Conservation (phyloP, 768 basidiomycete genomes). For the Clitopilus hobsonii region DNA sequence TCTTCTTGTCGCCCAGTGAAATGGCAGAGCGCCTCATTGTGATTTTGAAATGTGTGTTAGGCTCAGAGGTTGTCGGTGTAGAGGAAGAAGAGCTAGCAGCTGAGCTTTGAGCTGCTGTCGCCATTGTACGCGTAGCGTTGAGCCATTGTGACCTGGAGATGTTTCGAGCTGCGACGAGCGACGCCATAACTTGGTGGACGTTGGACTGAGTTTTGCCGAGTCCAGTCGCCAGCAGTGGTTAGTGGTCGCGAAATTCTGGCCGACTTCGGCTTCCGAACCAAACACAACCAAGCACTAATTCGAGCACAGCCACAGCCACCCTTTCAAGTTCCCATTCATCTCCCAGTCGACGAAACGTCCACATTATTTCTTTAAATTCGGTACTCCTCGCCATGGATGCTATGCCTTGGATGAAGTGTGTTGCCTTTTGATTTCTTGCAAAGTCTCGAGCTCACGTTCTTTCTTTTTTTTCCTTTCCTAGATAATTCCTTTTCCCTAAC, state of each 20-base stretch:
- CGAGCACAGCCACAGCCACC: background rate
- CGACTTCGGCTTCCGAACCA: background rate
- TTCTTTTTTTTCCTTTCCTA: too few species aligned
- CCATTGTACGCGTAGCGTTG: slow-evolving; percentile 8
- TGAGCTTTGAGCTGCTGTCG: slow-evolving; percentile 1
- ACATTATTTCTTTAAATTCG: too few species aligned
- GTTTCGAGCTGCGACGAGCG: slow-evolving; percentile 8
- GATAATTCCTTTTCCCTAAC: too few species aligned
- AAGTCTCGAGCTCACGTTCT: too few species aligned
- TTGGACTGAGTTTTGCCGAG: background rate
- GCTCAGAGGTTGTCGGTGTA: slow-evolving; percentile 6
- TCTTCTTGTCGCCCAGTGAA: slow-evolving; percentile 65
- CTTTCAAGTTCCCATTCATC: too few species aligned
- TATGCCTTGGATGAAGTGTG: too few species aligned
- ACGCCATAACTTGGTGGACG: slow-evolving; percentile 10
- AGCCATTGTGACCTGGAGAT: slow-evolving; percentile 9
- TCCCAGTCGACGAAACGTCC: too few species aligned
- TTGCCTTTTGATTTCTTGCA: too few species aligned
- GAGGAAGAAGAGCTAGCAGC: background rate
- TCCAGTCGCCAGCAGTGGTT: background rate
- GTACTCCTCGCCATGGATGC: too few species aligned
- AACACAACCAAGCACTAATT: background rate
- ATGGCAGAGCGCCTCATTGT: slow-evolving; percentile 87
- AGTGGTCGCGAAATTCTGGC: background rate
- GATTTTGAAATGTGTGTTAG: slow-evolving; percentile 80